phyloP scores from a whole-genome alignment of 78 protist genomes.

The Creolimax fragrantissima region DNA sequence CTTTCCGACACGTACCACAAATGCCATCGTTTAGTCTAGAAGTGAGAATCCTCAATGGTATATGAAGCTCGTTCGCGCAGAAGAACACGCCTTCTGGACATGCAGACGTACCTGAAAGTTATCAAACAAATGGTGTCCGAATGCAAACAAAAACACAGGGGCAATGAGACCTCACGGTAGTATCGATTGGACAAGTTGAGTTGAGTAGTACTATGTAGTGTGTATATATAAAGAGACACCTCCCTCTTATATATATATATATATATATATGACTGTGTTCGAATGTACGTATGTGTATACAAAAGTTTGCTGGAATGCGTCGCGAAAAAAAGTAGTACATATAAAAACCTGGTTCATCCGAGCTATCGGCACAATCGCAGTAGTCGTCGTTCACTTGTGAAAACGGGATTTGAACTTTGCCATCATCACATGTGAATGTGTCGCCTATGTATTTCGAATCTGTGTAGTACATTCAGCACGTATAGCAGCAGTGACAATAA shows the following conservation, averaged over 20 bases:
- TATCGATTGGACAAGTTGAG: no score
- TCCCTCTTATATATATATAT: no score
- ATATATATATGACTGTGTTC: no score
- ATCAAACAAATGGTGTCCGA: not conserved
- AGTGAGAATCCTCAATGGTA: not conserved
- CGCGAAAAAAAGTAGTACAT: no score
- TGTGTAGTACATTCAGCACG: not conserved
- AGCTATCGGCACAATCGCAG: not conserved
- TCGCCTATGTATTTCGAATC: not conserved
- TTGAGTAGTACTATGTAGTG: no score
- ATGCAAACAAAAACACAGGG: no score
- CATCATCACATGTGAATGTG: not conserved
- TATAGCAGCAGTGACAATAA: not conserved
- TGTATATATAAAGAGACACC: no score
- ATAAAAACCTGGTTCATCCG: conserved; percentile 2
- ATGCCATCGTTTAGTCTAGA: not conserved
- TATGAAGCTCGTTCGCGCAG: not conserved
- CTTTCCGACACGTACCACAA: not conserved
- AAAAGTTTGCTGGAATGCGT: no score
- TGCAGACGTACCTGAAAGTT: not conserved
- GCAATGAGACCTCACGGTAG: no score
- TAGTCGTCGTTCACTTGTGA: not conserved
- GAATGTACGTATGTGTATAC: no score
- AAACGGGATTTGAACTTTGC: not conserved
- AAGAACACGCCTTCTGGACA: not conserved